Conservation (phyloP, 2,329 filamentous ascomycete genomes). For the Anthostomella pinea region DNA sequence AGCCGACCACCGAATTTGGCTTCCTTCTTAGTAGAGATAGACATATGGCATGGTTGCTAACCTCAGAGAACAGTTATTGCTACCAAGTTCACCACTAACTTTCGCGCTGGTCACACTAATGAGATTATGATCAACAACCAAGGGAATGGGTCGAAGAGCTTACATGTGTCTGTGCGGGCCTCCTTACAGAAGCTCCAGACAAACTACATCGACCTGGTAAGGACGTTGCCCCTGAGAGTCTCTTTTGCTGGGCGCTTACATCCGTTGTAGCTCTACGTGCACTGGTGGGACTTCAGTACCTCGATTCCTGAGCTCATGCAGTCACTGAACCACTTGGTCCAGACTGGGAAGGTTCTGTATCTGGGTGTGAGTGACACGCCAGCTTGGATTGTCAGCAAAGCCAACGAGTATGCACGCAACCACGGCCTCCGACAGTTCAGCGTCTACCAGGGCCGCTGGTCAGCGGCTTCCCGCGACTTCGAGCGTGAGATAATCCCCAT, state of each 20-base stretch:
- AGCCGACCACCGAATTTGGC: no score
- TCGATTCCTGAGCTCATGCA: slow-evolving; percentile 68
- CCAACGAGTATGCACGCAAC: slow-evolving; percentile 66
- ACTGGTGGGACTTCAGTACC: slow-evolving; percentile 68
- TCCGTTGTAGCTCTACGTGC: slow-evolving; percentile 49
- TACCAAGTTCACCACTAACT: slow-evolving; percentile 66
- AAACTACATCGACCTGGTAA: slow-evolving; percentile 64
- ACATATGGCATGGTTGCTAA: slow-evolving; percentile 6
- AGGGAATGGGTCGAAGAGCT: slow-evolving; percentile 61
- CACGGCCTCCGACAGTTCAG: slow-evolving; percentile 69
- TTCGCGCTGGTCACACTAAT: slow-evolving; percentile 38
- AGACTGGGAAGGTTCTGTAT: slow-evolving; percentile 62
- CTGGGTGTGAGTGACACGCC: slow-evolving; percentile 67
- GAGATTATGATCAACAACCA: slow-evolving; percentile 50
- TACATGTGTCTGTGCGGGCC: slow-evolving; percentile 53
- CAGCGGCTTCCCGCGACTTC: slow-evolving; percentile 60
- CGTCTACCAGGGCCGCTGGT: slow-evolving; percentile 67
- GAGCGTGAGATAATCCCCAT: slow-evolving; percentile 70
- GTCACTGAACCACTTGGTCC: slow-evolving; percentile 58
- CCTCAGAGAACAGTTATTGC: slow-evolving; percentile 52
- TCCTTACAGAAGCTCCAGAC: slow-evolving; percentile 62
- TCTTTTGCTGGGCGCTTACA: slow-evolving; percentile 11
- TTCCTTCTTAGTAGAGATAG: neutral
- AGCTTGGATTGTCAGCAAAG: slow-evolving; percentile 66
- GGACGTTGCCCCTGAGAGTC: slow-evolving; percentile 12